phyloP scores from a whole-genome alignment of 345 rosid genomes.

The Trapa incisa region DNA sequence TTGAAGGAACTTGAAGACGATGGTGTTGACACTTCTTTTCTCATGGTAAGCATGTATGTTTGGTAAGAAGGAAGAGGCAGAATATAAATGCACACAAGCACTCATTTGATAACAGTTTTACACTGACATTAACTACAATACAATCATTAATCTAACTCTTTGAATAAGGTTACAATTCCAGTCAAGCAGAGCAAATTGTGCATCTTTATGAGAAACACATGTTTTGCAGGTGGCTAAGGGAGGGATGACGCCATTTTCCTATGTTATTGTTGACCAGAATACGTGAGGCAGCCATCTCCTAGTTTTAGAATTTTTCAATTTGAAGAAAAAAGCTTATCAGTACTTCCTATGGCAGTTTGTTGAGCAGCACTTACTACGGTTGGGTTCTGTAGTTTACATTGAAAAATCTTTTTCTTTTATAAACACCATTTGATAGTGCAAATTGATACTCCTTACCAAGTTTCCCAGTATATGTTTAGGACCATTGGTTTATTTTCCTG shows the following conservation, averaged over 20 bases:
- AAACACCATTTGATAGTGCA: neutral
- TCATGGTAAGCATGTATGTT: conserved; percentile 16
- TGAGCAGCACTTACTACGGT: neutral
- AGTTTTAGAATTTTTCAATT: neutral
- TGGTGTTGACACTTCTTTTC: conserved; percentile 28
- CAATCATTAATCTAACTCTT: neutral
- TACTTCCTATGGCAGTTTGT: neutral
- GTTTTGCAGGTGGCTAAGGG: conserved; percentile 50
- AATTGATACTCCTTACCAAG: neutral
- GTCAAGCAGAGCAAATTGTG: neutral
- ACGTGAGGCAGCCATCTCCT: conserved; percentile 40
- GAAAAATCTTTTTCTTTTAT: neutral
- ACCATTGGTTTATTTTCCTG: too few species aligned
- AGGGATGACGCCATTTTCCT: conserved; percentile 80
- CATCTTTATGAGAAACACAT: neutral
- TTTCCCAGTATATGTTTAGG: too few species aligned
- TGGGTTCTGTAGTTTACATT: neutral
- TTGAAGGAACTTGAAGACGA: conserved; percentile 27
- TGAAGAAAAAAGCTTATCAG: neutral
- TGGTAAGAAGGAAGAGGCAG: neutral
- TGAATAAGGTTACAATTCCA: neutral
- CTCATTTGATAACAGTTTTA: neutral
- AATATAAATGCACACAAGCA: neutral
- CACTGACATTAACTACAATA: neutral
- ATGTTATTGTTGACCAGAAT: conserved; percentile 64